phyloP scores from a whole-genome alignment of 179 eudicot species.

The Beta lomatogona region DNA sequence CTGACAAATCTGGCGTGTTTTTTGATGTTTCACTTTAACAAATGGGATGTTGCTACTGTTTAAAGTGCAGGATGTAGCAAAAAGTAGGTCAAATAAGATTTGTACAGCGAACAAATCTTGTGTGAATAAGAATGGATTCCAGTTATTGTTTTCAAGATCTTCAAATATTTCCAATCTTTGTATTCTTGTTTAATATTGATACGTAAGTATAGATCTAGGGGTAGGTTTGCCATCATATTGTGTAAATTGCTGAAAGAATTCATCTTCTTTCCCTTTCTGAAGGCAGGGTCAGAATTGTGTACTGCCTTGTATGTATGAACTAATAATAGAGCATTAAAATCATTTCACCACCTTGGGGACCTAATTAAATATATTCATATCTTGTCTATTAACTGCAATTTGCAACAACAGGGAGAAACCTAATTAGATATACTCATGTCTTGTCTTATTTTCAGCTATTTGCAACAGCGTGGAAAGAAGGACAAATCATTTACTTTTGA shows the following conservation, averaged over 20 bases:
- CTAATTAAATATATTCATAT: not conserved
- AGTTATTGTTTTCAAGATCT: not conserved
- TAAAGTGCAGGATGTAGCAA: not conserved
- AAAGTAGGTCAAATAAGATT: not conserved
- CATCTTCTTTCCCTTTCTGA: not conserved
- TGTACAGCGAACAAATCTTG: not conserved
- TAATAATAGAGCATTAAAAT: not conserved
- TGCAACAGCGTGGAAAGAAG: conserved; percentile 76
- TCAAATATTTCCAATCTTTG: not conserved
- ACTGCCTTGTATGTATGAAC: not conserved
- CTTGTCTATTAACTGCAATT: conserved; percentile 54
- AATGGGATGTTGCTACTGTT: not conserved
- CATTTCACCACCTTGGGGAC: not conserved
- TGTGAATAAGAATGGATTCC: not conserved
- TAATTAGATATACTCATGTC: conserved; percentile 2
- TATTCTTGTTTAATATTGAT: not conserved
- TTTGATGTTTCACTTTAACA: not conserved
- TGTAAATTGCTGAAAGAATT: not conserved
- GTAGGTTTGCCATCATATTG: not conserved
- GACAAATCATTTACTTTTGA: conserved; percentile 87
- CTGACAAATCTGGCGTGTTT: not conserved
- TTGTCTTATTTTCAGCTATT: conserved; percentile 62
- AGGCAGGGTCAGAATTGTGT: not conserved
- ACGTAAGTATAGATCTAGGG: not conserved
- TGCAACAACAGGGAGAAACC: conserved; percentile 62